Evolutionary conservation across 495 filamentous ascomycete genomes (phyloP).

Genomic region (Aspergillus sclerotiicarbonarius): DNA sequence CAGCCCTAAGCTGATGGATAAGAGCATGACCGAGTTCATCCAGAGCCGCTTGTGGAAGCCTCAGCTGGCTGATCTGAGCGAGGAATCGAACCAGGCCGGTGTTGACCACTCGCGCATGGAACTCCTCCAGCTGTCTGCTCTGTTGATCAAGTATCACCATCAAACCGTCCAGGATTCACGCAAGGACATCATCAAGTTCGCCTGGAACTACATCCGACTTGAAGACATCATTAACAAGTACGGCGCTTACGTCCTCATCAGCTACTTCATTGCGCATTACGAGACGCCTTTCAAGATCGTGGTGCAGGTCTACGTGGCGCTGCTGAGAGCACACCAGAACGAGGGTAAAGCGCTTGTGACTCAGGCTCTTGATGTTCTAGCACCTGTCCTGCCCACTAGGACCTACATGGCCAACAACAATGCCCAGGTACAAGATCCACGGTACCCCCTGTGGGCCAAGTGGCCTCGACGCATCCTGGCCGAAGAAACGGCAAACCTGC

Average conservation of each 20-base stretch:
- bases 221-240: constrained; percentile 99
- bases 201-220: constrained; percentile 95
- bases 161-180: constrained; percentile 81
- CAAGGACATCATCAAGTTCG: constrained; percentile 98
- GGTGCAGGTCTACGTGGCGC: constrained; percentile 85
- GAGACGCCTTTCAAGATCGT: constrained; percentile 97
- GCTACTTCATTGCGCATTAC: constrained; percentile 95
- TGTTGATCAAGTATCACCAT: constrained; percentile 92
- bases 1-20: constrained; percentile 77
- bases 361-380: constrained; percentile 90
- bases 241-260: constrained; percentile 94
- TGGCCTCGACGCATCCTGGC: constrained; percentile 87
- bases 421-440: constrained; percentile 45
- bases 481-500: constrained; percentile 94
- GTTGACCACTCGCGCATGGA: constrained; percentile 97
- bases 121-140: constrained; percentile 85
- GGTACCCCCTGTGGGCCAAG: constrained; percentile 81
- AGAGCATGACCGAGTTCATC: constrained; percentile 83
- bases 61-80: constrained; percentile 75
- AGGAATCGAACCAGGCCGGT: constrained; percentile 80
- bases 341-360: constrained; percentile 91
- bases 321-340: constrained; percentile 89
- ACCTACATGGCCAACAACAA: constrained; percentile 34
- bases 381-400: constrained; percentile 83
- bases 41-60: constrained; percentile 94